phyloP scores from a whole-genome alignment of 768 basidiomycete genomes.

The Kwoniella europaea region DNA sequence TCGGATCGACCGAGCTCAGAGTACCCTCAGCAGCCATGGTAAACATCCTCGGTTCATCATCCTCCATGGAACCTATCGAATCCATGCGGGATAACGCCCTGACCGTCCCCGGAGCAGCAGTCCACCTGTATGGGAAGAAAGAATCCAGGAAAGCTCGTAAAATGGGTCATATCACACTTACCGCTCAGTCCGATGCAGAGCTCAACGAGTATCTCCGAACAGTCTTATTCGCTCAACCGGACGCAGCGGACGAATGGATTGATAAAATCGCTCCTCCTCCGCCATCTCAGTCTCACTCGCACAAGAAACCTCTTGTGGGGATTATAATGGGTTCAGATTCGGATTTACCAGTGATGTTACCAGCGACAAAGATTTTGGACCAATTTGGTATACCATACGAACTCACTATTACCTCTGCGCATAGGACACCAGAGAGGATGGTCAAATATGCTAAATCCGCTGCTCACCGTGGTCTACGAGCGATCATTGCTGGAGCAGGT shows the following conservation, averaged over 20 bases:
- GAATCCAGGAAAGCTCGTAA: slow-evolving; percentile 88
- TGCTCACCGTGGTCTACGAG: slow-evolving; percentile 62
- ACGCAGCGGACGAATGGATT: slow-evolving; percentile 59
- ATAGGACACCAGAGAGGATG: slow-evolving; percentile 87
- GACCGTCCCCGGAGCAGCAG: slow-evolving; percentile 71
- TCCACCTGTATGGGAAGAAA: slow-evolving; percentile 94
- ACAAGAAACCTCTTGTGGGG: slow-evolving; percentile 77
- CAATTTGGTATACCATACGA: slow-evolving; percentile 86
- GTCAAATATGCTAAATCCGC: slow-evolving; percentile 81
- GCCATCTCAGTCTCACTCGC: slow-evolving; percentile 63
- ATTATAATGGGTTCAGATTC: slow-evolving; percentile 99
- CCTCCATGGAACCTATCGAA: slow-evolving; percentile 64
- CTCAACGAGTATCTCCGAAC: slow-evolving; percentile 72
- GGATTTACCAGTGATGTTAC: slow-evolving; percentile 90
- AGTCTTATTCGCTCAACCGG: slow-evolving; percentile 66
- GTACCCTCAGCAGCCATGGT: slow-evolving; percentile 90
- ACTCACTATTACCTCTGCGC: slow-evolving; percentile 93
- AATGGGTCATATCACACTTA: slow-evolving; percentile 95
- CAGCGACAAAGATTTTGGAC: slow-evolving; percentile 82
- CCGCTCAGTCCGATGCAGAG: slow-evolving; percentile 78
- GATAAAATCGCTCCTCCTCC: slow-evolving; percentile 59
- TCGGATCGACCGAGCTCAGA: slow-evolving; percentile 85
- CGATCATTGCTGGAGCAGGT: slow-evolving; percentile 94
- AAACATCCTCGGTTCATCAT: slow-evolving; percentile 86
- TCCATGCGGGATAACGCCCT: slow-evolving; percentile 68